Evolutionary conservation across 805 yeast species (phyloP), one percentile per base, ranked within the genome.

Genomic region (Wickerhamiella slavikovae): DNA sequence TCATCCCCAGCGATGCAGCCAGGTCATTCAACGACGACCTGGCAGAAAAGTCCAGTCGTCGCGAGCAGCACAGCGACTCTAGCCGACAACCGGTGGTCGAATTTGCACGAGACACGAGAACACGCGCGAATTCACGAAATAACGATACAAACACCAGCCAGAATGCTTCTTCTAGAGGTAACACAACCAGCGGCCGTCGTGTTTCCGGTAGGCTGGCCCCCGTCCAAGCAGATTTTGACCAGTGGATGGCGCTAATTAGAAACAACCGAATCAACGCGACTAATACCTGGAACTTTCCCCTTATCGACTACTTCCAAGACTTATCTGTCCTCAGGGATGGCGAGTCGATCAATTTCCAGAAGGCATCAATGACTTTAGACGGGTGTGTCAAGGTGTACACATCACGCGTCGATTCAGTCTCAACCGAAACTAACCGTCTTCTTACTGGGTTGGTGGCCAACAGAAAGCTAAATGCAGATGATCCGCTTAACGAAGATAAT

Each of bases 311-410:
- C 50, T 83, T 83, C 47, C 76, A 82, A 44, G 93, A 79, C 43
- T 58, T 80, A 51, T 65, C 76, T 17, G 64, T 79, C 17, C 58
- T 78, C 27, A 64, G 67, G 39, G 91, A 74, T 30, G 74, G 80
- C 4, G 80, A 74, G 32, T 63, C 69, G 24, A 77, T 83, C 42
- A 80, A 82, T 48, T 83, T 85, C 49, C 93, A 79, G 48, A 68
- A 72, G 40, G 96, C 95, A 0, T 70, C 89, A 1, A 80, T 91
- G 3, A 79, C 95, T 1, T 56, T 85, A 15, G 95, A 83, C 44
- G 95, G 95, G 1, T 83, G 95, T 57, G 85, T 83, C 20, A 82
- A 82, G 54, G 79, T 85, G 30, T 85, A 85, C 47, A 68, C 83
- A 9, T 76, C 91, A 11, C 65, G 96, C 42, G 82, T 85, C 15